Evolutionary conservation across 495 filamentous ascomycete genomes (phyloP), one percentile per base, ranked within the genome.

Genomic region (Talaromyces proteolyticus): DNA sequence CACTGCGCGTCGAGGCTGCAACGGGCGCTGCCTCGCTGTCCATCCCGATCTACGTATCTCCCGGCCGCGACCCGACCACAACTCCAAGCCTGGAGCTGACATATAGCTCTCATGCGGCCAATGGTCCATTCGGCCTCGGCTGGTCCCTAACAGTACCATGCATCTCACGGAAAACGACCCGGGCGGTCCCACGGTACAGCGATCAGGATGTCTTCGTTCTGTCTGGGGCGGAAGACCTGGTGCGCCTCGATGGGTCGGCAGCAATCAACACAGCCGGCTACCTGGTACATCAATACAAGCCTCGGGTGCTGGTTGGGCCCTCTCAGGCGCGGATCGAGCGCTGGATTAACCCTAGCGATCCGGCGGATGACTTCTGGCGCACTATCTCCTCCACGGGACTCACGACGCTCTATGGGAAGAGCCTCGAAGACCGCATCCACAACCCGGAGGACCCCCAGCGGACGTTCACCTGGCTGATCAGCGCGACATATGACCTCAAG

Each of bases 111-210:
- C 58, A 64, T 12, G 16, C 6, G 6, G 19, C 6, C 5, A 69
- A 69, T 46, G 57, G 68, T 8, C 42, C 56, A 6, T 69, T 69
- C 46, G 68, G 68, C 1, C 40, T 66, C 7, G 68, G 68, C 0
- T 72, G 68, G 68, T 25, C 65, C 8, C 8, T 17, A 16, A 29
- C 19, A 4, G 3, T 66, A 11, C 16, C 36, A 0, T 14, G 21
- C 5, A 62, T 72, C 29, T 51, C 52, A 1, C 53, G 68, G 6
- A 63, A 60, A 49, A 66, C 64, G 3, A 16, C 34, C n/a, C 54
- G 55, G 4, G 55, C 55, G 0, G 3, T 45, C 6, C 68, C 68
- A 3, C 39, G 10, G 11, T 72, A 72, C 41, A 60, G 65, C 40
- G 44, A 40, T 26, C 14, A 25, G 6, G 64, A 67, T 41, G 37